Evolutionary conservation across 1,284 basidiomycete genomes (phyloP), one percentile per base, ranked within the genome.

Genomic region (Cystobasidium pallidum): DNA sequence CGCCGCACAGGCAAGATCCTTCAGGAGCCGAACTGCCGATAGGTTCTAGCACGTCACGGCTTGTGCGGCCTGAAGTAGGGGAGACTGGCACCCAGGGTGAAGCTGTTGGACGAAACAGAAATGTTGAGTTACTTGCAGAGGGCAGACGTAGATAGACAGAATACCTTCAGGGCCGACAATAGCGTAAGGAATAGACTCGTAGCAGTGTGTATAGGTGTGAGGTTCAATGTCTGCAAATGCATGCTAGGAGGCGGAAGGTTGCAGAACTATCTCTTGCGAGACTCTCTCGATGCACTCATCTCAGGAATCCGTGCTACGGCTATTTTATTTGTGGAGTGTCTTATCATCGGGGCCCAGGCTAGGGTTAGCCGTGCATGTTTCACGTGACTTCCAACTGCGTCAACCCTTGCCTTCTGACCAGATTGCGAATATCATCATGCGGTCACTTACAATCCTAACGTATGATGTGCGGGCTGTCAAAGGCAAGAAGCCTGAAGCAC

Each of bases 401-500:
- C 45, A 21, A 28, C 54, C 36, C 54, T 57, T 57, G 19, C 30
- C 54, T 34, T n/a, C 13, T 17, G n/a, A 41, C 36, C 36, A 28
- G 15, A 6, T 34, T 61, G 24, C 7, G 8, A 61, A 15, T 13
- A n/a, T 19, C 26, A 30, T 21, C 15, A 71, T 71, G 68, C 45
- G 68, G 19, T 71, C 68, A n/a, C 68, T 71, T 10, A 57, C 36
- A 6, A 30, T 71, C 26, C 49, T 64, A 3, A 62, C 59, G 0
- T 15, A 26, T 34, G 28, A 45, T 47, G 26, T 59, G 15, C 49
- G 43, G 7, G 49, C 36, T n/a, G 59, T 71, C 30, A 64, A 71
- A 24, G 68, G 68, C 68, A 71, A 71, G 68, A 71, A 47, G 30
- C 47, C 68, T 11, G 68, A 71, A 52, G 68, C 68, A 28, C 45